Percentiles rank a stretch among this genome's conserved stretches.
Evolutionary conservation across 495 filamentous ascomycete species (phyloP).

Genomic region (Xeromyces bisporus): DNA sequence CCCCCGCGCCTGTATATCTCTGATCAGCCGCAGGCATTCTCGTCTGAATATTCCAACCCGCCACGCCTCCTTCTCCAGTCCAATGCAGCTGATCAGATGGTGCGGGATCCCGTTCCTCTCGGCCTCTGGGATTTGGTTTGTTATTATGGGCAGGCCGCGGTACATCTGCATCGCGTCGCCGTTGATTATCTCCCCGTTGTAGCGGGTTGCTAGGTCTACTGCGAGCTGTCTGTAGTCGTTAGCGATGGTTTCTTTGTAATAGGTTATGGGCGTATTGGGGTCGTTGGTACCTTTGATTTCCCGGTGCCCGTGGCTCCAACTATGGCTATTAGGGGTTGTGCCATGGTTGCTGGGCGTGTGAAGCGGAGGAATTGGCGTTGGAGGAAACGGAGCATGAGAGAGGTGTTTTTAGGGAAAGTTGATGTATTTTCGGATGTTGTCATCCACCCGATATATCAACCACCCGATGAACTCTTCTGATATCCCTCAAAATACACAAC

Average conservation of each 20-base stretch:
- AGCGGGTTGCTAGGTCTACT: constrained; percentile 65
- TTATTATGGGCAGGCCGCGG: constrained; percentile 78
- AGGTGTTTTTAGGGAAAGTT: too few relatives aligned
- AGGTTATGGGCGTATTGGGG: background rate
- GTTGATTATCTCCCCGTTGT: constrained; percentile 94
- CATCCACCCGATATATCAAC: too few relatives aligned
- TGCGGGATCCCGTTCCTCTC: constrained; percentile 76
- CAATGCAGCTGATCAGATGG: constrained; percentile 68
- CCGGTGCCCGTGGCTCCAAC: constrained; percentile 91
- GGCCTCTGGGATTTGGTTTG: constrained; percentile 65
- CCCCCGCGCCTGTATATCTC: constrained; percentile 57
- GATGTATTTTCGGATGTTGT: too few relatives aligned
- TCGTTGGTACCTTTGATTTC: constrained; percentile 70
- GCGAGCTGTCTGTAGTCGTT: constrained; percentile 54
- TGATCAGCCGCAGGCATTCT: constrained; percentile 50
- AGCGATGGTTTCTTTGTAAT: constrained; percentile 5
- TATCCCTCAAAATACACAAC: too few relatives aligned
- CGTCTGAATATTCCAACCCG: constrained; percentile 54
- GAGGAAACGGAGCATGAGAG: constrained; percentile 16
- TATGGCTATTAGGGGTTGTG: constrained; percentile 64
- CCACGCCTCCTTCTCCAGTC: constrained; percentile 64
- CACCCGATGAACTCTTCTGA: too few relatives aligned
- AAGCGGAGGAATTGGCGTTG: constrained; percentile 7
- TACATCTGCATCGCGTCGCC: constrained; percentile 99
- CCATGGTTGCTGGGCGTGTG: constrained; percentile 14